These are phyloP conservation scores for Rubia yunnanensis DNA, from an alignment of 257 asterid species.

Conservation along the genomic window DNA sequence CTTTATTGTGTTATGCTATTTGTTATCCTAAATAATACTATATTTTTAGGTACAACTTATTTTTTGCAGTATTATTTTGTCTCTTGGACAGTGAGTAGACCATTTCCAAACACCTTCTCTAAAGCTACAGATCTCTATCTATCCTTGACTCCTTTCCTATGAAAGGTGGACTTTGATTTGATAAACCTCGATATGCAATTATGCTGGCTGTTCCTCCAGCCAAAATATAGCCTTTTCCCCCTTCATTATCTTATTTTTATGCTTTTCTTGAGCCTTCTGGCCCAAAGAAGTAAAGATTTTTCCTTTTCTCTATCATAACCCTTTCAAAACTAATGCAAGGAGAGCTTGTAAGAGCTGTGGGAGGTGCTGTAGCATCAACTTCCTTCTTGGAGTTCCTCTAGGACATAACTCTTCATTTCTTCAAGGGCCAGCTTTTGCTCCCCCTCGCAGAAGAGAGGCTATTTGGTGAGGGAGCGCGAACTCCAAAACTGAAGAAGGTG, in stretches of 20 bases:
- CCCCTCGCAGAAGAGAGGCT: conserved; percentile 99
- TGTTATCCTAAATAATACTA: neutral
- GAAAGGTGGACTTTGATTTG: neutral
- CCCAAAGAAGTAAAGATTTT: neutral
- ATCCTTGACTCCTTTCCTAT: too few relatives aligned
- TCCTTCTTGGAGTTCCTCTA: conserved; percentile 96
- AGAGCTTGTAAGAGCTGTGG: conserved; percentile 83
- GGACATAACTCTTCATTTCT: conserved; percentile 99
- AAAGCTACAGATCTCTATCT: neutral
- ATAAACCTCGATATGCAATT: neutral
- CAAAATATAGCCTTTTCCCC: neutral
- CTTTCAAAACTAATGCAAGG: conserved; percentile 42
- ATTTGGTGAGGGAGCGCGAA: conserved; percentile 99
- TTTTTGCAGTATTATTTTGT: neutral
- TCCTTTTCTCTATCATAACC: conserved; percentile 1
- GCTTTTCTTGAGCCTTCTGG: neutral
- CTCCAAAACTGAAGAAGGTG: conserved; percentile 95
- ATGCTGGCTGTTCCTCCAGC: neutral
- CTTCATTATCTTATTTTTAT: neutral
- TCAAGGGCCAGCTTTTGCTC: conserved; percentile 99
- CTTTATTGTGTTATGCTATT: neutral
- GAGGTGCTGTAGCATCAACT: conserved; percentile 70
- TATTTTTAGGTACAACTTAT: neutral
- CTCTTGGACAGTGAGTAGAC: neutral
- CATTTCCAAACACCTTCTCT: neutral